phyloP scores from a whole-genome alignment of 1,284 basidiomycete species.

The Termitomyces sp. region DNA sequence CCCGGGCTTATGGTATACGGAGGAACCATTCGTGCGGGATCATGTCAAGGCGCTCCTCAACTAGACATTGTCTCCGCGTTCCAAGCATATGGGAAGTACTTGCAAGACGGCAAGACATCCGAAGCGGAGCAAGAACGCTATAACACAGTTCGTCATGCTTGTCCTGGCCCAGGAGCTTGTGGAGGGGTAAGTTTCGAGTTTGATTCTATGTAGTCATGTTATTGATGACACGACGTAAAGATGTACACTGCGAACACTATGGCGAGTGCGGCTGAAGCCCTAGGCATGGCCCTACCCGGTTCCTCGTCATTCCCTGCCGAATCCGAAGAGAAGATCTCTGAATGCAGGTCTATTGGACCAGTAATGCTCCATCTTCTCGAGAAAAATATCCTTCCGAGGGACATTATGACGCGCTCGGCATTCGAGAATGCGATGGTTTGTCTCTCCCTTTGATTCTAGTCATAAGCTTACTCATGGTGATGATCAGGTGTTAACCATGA shows the following conservation, averaged over 20 bases:
- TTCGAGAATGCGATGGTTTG: conserved; percentile 95
- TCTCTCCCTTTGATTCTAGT: conserved; percentile 8
- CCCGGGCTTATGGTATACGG: conserved; percentile 97
- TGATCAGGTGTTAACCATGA: conserved; percentile 81
- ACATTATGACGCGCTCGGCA: conserved; percentile 94
- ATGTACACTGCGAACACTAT: conserved; percentile 98
- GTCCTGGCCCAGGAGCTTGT: conserved; percentile 94
- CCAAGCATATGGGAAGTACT: conserved; percentile 90
- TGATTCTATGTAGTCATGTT: background rate
- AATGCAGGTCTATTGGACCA: conserved; percentile 78
- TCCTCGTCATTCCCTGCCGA: conserved; percentile 94
- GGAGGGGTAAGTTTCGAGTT: conserved; percentile 68
- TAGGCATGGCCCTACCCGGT: conserved; percentile 96
- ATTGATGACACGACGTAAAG: conserved; percentile 29
- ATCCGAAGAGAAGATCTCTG: conserved; percentile 79
- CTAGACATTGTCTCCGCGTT: conserved; percentile 95
- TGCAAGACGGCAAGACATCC: conserved; percentile 82
- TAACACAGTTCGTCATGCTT: conserved; percentile 85
- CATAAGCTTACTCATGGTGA: conserved; percentile 4
- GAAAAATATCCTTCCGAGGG: conserved; percentile 88
- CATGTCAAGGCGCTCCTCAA: conserved; percentile 74
- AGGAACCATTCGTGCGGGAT: conserved; percentile 87
- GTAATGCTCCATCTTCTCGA: conserved; percentile 84
- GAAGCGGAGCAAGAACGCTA: conserved; percentile 80
- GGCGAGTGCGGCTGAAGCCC: conserved; percentile 86